A percentile compares a stretch with the other conserved stretches of the same genome.
Evolutionary conservation across 2,329 filamentous ascomycete genomes (phyloP).

Genomic region (Cladosporium oxysporum): DNA sequence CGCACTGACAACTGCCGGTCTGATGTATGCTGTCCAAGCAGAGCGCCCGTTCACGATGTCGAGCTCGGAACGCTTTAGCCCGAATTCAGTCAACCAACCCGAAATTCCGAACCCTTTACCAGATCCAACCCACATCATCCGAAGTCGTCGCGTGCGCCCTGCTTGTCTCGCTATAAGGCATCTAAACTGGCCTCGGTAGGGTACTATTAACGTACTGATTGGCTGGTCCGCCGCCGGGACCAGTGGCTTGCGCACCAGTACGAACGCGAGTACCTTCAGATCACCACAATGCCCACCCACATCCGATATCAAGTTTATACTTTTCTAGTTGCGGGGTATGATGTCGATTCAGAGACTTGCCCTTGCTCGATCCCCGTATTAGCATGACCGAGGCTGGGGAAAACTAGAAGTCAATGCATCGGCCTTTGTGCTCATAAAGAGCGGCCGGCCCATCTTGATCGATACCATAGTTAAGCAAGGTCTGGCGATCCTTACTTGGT

Average conservation of each 20-base stretch:
- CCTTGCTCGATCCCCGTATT: background rate
- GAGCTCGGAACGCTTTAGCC: background rate
- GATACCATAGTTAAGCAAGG: background rate
- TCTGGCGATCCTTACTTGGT: background rate
- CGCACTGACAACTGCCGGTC: background rate
- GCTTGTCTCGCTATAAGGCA: background rate
- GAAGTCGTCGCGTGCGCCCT: background rate
- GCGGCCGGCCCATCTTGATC: background rate
- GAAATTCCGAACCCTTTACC: background rate
- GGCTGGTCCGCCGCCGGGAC: background rate
- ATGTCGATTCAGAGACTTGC: background rate
- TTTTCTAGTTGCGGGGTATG: background rate
- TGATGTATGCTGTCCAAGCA: background rate
- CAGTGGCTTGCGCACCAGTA: background rate
- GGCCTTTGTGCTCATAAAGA: background rate
- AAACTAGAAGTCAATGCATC: background rate
- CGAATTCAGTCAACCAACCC: background rate
- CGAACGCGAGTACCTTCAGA: background rate
- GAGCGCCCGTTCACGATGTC: background rate
- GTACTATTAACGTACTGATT: background rate
- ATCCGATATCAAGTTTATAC: conserved; percentile 5
- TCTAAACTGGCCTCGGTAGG: background rate
- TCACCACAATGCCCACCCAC: background rate
- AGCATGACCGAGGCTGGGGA: background rate
- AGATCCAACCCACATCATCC: background rate